Percentiles rank a stretch among this genome's conserved stretches.
phyloP scores from a whole-genome alignment of 1,139 yeast species.

The Scheffersomyces lignicola region DNA sequence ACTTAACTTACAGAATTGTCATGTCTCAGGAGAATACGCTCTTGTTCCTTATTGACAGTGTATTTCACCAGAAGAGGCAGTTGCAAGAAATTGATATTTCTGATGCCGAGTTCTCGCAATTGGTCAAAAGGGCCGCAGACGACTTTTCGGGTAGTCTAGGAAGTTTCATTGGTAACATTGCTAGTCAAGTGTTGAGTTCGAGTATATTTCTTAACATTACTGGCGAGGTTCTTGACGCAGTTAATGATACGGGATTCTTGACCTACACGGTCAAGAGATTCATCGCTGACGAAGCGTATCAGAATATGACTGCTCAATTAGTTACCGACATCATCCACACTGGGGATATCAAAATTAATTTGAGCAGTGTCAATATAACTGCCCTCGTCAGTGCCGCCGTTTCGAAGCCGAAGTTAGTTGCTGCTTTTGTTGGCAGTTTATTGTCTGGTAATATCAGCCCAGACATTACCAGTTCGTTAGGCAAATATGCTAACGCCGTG shows the following conservation, averaged over 20 bases:
- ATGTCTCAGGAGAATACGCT: constrained; percentile 30
- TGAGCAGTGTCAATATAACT: constrained; percentile 26
- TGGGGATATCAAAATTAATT: constrained; percentile 25
- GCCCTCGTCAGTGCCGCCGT: constrained; percentile 24
- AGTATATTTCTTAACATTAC: constrained; percentile 25
- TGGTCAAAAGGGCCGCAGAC: constrained; percentile 22
- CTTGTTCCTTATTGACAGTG: constrained; percentile 22
- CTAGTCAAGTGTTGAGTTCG: constrained; percentile 31
- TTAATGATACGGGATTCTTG: constrained; percentile 46
- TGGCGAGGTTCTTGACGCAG: constrained; percentile 31
- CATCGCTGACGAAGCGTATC: constrained; percentile 35
- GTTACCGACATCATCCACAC: constrained; percentile 25
- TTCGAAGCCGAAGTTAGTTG: constrained; percentile 25
- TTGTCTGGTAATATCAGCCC: constrained; percentile 17
- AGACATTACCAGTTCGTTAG: constrained; percentile 3
- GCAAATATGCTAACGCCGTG: constrained; percentile 33
- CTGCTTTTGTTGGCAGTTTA: constrained; percentile 22
- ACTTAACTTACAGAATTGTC: constrained; percentile 33
- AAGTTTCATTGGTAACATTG: constrained; percentile 30
- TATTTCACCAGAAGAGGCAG: constrained; percentile 21
- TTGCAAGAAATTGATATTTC: neutral
- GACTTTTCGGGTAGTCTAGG: constrained; percentile 23
- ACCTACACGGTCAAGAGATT: constrained; percentile 39
- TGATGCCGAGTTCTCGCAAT: constrained; percentile 7
- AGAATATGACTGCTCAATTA: constrained; percentile 37